Conservation (phyloP, 1,284 basidiomycete species). For the Gymnopus androsaceus region DNA sequence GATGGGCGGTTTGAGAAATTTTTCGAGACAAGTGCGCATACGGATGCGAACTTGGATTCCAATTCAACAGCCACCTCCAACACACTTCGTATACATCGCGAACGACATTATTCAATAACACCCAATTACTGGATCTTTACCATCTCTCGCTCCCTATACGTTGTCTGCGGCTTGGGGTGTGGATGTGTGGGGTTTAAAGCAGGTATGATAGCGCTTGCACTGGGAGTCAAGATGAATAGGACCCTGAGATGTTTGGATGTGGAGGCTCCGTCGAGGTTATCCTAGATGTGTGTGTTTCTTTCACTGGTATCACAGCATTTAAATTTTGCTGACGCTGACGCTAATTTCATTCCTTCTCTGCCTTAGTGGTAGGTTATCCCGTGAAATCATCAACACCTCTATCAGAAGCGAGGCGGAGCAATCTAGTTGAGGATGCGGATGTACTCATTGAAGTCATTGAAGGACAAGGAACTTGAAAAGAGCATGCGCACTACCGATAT, state of each 20-base stretch:
- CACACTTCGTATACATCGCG: no score
- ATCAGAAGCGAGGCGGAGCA: constrained; percentile 70
- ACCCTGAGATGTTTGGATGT: constrained; percentile 91
- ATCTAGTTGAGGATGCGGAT: no score
- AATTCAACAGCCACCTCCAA: no score
- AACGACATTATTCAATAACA: no score
- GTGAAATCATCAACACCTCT: constrained; percentile 81
- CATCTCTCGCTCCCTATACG: no score
- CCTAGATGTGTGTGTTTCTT: constrained; percentile 59
- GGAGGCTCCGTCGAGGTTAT: constrained; percentile 85
- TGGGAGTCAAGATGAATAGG: constrained; percentile 81
- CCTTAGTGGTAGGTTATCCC: constrained; percentile 71
- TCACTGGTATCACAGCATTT: constrained; percentile 8
- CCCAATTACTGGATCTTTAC: no score
- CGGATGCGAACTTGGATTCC: no score
- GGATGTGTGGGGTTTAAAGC: constrained; percentile 78
- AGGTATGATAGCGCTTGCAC: constrained; percentile 89
- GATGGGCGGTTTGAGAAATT: no score
- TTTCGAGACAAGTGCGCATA: no score
- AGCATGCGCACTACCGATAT: no score
- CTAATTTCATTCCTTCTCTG: constrained; percentile 17
- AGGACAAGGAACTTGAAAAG: constrained; percentile 19
- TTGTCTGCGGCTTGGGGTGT: not conserved
- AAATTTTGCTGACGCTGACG: constrained; percentile 3
- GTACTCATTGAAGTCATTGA: constrained; percentile 23